Base-by-base conservation (phyloP, 495 filamentous ascomycete genomes). In the Penicillium turbatum region DNA sequence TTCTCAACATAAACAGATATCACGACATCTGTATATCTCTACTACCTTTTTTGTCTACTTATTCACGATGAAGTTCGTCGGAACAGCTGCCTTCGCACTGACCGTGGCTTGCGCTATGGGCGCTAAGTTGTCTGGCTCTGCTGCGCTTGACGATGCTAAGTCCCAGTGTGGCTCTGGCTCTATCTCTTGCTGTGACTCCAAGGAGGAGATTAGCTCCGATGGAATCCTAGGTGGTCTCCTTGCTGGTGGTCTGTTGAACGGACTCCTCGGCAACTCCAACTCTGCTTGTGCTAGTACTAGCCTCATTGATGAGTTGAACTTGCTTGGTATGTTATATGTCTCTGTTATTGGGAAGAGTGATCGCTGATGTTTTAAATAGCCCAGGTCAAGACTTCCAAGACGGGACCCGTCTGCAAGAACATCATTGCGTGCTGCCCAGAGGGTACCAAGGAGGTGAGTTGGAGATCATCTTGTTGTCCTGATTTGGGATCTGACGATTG, bases 101-200 rank as follows among this genome's bases (percentile, higher is more conserved):
- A 31, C 48, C 36, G 27, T 50, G 27, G 36, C 36, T 17, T 12
- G 12, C 13, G 48, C 24, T 10, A 50, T 50, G 35, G 48, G 15
- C 5, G 26, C 26, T 15, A 50, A 50, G 48, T 26, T 50, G 0
- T 31, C 36, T 10, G 36, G 21, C 15, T 50, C 48, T 15, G 1
- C 48, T 38, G 36, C 48, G 11, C 1, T 50, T 2, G 26, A 13
- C 0, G 3, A 32, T 1, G 48, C 48, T 26, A 40, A 50, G 48
- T n/a, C 21, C 27, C 48, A 50, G 48, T 50, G 48, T 36, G n/a
- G 10, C 24, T 11, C 15, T 16, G 48, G 36, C 8, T 15, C 19
- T 21, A 50, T 50, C 48, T 50, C 48, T 5, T 50, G 48, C 48
- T 50, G 48, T 36, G 32, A 50, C 48, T 40, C 48, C 11, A n/a